Evolutionary conservation across 495 filamentous ascomycete species (phyloP).

Genomic region (Daldinia grandis): DNA sequence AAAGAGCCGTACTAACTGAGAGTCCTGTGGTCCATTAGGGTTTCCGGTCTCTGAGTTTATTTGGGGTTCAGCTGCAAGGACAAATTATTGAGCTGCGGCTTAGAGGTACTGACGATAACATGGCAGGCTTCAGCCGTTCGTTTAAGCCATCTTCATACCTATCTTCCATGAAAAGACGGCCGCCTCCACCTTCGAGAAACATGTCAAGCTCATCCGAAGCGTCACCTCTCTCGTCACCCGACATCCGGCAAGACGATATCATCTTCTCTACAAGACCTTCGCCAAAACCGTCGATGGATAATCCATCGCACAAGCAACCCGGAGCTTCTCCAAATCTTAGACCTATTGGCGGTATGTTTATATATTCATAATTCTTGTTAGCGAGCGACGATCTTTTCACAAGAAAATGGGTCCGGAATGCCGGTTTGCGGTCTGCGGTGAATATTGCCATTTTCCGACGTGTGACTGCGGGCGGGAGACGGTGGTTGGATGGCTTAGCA

Average conservation of each 20-base stretch:
- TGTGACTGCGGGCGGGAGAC: constrained; percentile 19
- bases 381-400: not conserved
- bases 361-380: constrained; percentile 22
- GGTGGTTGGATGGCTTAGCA: constrained; percentile 28
- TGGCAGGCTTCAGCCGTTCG: constrained; percentile 49
- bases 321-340: constrained; percentile 30
- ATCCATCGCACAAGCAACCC: constrained; percentile 20
- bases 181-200: constrained; percentile 42
- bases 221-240: constrained; percentile 43
- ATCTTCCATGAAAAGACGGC: constrained; percentile 46
- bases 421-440: constrained; percentile 13
- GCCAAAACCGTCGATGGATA: constrained; percentile 32
- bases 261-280: constrained; percentile 44
- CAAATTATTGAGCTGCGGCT: constrained; percentile 5
- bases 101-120: constrained; percentile 31
- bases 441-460: constrained; percentile 27
- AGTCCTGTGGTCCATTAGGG: constrained; percentile 18
- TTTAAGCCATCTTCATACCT: constrained; percentile 51
- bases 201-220: constrained; percentile 51
- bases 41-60: constrained; percentile 4
- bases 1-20: constrained; percentile 14
- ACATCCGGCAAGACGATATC: constrained; percentile 41
- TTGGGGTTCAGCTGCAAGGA: constrained; percentile 8
- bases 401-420: constrained; percentile 4
- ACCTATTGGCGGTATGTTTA: constrained; percentile 37